Base-by-base conservation (phyloP, 2,329 filamentous ascomycete species). In the Chalaropsis thielavioides region DNA sequence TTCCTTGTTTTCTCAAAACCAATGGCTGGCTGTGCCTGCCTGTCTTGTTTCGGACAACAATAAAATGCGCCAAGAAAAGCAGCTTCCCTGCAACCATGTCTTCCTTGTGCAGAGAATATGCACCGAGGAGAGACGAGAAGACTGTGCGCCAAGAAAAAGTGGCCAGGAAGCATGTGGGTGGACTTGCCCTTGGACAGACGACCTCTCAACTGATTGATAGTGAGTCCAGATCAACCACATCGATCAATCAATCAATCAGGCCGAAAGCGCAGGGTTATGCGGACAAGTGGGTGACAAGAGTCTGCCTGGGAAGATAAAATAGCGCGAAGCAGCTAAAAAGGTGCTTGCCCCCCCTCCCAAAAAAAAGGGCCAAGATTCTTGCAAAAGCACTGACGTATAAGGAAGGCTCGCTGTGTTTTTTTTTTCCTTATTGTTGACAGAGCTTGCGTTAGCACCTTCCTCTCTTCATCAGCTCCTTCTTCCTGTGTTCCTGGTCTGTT, bases 171-270 rank as follows among this genome's bases (percentile, higher is more conserved):
- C 24, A 58, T 17, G 27, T 6, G 17, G 31, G 27, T 6, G 17
- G 51, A 58, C 51, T 35, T n/a, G n/a, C n/a, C n/a, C n/a, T n/a
- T 31, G 24, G 24, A 31, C 27, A 3, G 27, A 62, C 61, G 61
- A 62, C 61, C 61, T 27, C n/a, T 40, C 61, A 40, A 51, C 44
- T 62, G 61, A 62, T 62, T 62, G 61, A 62, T 62, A 62, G 51
- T 22, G 51, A 56, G 22, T 27, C 6, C 15, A 17, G 19, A 19
- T 58, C 51, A n/a, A 19, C 19, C 35, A 8, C n/a, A 38, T 6
- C 7, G 10, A 51, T 51, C 19, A 58, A 35, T 35, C 51, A 58
- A 46, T 46, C 43, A 46, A 35, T n/a, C 51, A 35, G 15, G 24
- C 24, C 51, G 43, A 46, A n/a, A 31, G 51, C 24, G 27, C 51